A percentile compares a stretch with the other conserved stretches of the same genome.
phyloP scores from a whole-genome alignment of 148 eudicot species.

The Beta vulgaris region DNA sequence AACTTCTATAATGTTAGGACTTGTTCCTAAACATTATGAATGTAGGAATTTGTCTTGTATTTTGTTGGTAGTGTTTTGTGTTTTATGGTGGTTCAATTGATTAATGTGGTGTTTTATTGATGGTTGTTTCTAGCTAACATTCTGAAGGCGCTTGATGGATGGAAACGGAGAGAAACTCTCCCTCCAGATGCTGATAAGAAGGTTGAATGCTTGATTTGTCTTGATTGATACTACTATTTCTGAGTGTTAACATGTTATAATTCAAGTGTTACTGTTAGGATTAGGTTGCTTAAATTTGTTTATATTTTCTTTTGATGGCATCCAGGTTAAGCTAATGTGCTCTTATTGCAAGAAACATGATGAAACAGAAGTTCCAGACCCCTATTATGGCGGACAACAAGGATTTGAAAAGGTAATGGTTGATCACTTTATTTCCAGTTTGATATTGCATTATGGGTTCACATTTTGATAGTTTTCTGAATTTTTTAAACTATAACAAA shows the following conservation, averaged over 20 bases:
- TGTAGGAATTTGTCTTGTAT: too few species aligned
- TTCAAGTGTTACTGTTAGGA: not conserved
- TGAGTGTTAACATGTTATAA: not conserved
- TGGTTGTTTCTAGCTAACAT: conserved; percentile 56
- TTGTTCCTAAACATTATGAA: too few species aligned
- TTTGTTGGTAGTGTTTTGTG: not conserved
- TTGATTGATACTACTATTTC: not conserved
- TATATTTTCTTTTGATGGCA: not conserved
- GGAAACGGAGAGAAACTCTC: conserved; percentile 61
- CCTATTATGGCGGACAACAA: conserved; percentile 87
- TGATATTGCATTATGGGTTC: not conserved
- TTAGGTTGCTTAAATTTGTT: conserved; percentile 10
- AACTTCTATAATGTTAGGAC: too few species aligned
- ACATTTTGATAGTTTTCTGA: not conserved
- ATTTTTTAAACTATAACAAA: not conserved
- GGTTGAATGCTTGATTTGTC: conserved; percentile 34
- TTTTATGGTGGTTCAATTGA: conserved; percentile 1
- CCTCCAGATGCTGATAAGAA: conserved; percentile 74
- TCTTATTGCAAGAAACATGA: conserved; percentile 86
- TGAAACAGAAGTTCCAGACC: conserved; percentile 92
- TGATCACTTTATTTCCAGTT: not conserved
- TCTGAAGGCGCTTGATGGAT: conserved; percentile 65
- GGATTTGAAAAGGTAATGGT: conserved; percentile 90
- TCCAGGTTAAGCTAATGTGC: conserved; percentile 86
- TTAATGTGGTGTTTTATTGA: not conserved